Conservation (phyloP, 2,329 filamentous ascomycete genomes). For the Ascochyta fabae region DNA sequence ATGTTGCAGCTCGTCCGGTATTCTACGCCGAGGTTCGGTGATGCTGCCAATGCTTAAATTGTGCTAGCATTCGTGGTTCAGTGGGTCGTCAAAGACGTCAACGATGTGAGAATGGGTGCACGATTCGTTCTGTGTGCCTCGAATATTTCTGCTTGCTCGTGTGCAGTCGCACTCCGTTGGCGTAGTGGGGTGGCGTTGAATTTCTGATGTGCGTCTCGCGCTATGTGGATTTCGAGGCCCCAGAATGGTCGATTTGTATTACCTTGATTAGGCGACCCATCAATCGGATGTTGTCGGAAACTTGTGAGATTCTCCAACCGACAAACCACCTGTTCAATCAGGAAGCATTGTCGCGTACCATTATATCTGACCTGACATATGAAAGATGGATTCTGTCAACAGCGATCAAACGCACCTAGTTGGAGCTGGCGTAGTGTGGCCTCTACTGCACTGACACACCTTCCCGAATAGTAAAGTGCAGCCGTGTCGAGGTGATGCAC, state of each 20-base stretch:
- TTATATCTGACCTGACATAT: constrained; percentile 14
- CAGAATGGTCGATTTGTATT: constrained; percentile 10
- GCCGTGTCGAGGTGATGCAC: constrained; percentile 1
- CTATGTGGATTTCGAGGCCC: constrained; percentile 8
- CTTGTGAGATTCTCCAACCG: neutral
- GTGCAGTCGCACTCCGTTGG: constrained; percentile 6
- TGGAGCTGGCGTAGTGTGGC: constrained; percentile 2
- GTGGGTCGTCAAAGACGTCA: constrained; percentile 13
- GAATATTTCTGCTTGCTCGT: neutral
- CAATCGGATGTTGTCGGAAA: constrained; percentile 11
- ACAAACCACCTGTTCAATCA: constrained; percentile 2
- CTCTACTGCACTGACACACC: constrained; percentile 7
- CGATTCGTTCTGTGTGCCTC: neutral
- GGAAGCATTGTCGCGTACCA: constrained; percentile 5
- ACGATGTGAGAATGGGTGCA: neutral
- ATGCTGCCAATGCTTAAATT: constrained; percentile 3
- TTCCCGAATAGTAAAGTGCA: constrained; percentile 10
- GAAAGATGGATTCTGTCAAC: constrained; percentile 4
- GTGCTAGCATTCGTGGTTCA: constrained; percentile 7
- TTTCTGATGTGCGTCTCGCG: constrained; percentile 5
- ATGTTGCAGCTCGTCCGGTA: constrained; percentile 24
- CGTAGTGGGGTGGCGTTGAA: constrained; percentile 14
- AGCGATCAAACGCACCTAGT: constrained; percentile 3
- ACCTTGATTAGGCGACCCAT: constrained; percentile 17
- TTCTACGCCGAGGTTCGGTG: constrained; percentile 22